Evolutionary conservation across 192 early-diverging fungal genomes (phyloP).

Genomic region (Podila verticillata): DNA sequence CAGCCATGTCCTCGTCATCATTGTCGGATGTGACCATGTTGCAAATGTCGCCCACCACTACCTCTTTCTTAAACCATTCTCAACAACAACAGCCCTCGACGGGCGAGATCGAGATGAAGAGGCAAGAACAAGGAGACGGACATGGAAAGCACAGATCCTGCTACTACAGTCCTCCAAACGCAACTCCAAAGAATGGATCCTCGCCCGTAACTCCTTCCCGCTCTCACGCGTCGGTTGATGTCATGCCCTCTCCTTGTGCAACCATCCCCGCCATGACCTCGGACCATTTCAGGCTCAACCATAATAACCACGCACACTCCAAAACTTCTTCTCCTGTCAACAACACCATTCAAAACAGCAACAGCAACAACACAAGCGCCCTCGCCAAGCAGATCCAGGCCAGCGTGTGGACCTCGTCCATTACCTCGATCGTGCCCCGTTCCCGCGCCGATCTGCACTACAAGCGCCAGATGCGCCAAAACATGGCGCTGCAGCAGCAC

Average conservation of each 20-base stretch:
- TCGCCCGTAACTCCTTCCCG: background rate
- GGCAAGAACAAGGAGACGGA: background rate
- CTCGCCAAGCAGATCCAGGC: constrained; percentile 13
- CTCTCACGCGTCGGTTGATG: background rate
- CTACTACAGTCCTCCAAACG: constrained; percentile 1
- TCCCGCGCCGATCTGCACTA: constrained; percentile 26
- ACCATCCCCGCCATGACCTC: background rate
- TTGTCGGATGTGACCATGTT: no score
- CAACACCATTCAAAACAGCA: background rate
- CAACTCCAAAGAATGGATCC: background rate
- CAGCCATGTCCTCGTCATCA: no score
- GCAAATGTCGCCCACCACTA: no score
- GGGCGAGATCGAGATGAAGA: background rate
- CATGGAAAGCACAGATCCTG: no score
- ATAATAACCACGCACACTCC: background rate
- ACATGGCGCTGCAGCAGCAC: constrained; percentile 38
- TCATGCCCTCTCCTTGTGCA: background rate
- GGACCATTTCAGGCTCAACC: background rate
- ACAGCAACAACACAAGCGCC: background rate
- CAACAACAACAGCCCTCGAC: background rate
- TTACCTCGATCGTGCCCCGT: constrained; percentile 22
- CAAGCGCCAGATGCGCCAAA: constrained; percentile 30
- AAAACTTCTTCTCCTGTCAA: background rate
- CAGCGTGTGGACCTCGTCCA: constrained; percentile 32
- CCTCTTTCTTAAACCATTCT: background rate